Evolutionary conservation across 306 rosid genomes (phyloP).

Genomic region (Pueraria montana): DNA sequence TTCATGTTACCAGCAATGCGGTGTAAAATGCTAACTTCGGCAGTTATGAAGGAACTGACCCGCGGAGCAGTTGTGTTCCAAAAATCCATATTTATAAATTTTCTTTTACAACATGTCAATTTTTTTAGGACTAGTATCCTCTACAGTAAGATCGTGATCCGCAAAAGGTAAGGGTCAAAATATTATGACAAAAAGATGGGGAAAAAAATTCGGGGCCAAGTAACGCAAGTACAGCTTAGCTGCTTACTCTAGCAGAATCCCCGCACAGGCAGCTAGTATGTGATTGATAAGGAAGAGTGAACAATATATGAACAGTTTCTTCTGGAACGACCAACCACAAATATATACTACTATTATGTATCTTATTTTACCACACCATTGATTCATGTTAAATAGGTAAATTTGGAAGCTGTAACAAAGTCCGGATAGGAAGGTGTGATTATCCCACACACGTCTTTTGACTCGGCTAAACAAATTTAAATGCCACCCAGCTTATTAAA

Average conservation of each 20-base stretch:
- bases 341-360: neutral
- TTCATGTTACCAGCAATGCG: neutral
- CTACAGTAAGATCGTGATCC: neutral
- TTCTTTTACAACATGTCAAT: neutral
- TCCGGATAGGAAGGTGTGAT: too few species aligned
- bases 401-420: neutral
- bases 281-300: constrained; percentile 15
- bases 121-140: neutral
- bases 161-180: neutral
- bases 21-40: neutral
- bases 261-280: constrained; percentile 21
- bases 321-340: neutral
- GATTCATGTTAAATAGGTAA: neutral
- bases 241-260: constrained; percentile 17
- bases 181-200: constrained; percentile 10
- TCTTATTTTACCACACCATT: neutral
- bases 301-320: neutral
- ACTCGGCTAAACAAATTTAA: neutral
- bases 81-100: neutral
- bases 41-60: neutral
- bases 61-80: neutral
- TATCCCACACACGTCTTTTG: neutral
- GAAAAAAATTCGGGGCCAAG: neutral
- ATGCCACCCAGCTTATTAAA: constrained; percentile 38
- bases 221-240: neutral